A percentile compares a stretch with the other conserved stretches of the same genome.
These are phyloP conservation scores for Globisporangium nunn DNA, from an alignment of 352 stramenopile genomes.

Conservation along the genomic window DNA sequence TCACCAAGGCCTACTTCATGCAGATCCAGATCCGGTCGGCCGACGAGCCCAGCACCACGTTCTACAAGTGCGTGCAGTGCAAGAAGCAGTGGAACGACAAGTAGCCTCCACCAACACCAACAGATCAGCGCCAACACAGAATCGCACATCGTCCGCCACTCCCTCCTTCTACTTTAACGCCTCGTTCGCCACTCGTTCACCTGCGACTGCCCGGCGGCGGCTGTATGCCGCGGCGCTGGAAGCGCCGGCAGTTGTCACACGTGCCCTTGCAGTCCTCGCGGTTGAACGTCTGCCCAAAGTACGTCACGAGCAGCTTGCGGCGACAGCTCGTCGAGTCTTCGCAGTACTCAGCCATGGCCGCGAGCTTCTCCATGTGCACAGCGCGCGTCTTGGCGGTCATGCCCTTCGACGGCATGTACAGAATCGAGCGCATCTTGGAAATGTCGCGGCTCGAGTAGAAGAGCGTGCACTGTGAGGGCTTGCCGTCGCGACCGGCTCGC, in stretches of 20 bases:
- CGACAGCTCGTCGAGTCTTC: slow-evolving; percentile 69
- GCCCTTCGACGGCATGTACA: slow-evolving; percentile 72
- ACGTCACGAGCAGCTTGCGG: slow-evolving; percentile 64
- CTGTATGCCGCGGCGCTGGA: slow-evolving; percentile 1
- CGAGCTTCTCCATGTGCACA: slow-evolving; percentile 73
- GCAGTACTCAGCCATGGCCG: slow-evolving; percentile 73
- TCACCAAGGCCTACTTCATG: slow-evolving; percentile 99
- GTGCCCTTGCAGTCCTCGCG: slow-evolving; percentile 52
- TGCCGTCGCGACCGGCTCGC: slow-evolving; percentile 93
- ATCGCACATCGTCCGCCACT: neutral
- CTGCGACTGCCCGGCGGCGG: neutral
- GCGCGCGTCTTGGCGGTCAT: slow-evolving; percentile 66
- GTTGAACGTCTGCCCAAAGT: slow-evolving; percentile 75
- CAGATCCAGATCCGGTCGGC: slow-evolving; percentile 99
- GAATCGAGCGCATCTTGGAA: slow-evolving; percentile 72
- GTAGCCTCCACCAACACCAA: slow-evolving; percentile 4
- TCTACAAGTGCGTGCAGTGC: slow-evolving; percentile 99
- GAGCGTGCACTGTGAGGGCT: slow-evolving; percentile 87
- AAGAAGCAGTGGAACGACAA: slow-evolving; percentile 96
- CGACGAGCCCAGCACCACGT: slow-evolving; percentile 98
- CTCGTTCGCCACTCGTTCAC: neutral
- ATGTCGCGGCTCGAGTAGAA: slow-evolving; percentile 87
- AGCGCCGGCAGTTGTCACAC: slow-evolving; percentile 12
- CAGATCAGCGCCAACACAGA: neutral
- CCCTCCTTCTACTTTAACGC: too few species aligned